Evolutionary conservation across 495 filamentous ascomycete genomes (phyloP), one percentile per base, ranked within the genome.

Genomic region (Trichoderma gamsii): DNA sequence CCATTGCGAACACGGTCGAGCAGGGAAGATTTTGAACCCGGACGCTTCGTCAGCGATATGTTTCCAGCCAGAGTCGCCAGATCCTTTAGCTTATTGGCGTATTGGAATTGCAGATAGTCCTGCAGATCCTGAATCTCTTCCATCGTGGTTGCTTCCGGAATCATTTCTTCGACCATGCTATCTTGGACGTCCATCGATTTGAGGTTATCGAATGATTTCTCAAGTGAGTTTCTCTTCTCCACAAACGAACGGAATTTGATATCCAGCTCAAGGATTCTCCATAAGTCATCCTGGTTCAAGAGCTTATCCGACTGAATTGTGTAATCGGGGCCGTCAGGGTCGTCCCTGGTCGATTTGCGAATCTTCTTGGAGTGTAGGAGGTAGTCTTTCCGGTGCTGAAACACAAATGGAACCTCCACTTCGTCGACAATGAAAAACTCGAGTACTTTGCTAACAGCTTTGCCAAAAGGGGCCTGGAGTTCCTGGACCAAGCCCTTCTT

Each of bases 351-450:
- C 25, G 86, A 86, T 66, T 88, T 87, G 41, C 85, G 80, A 15
- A 89, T 85, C 76, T 92, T 93, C 68, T 88, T 88, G 63, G 92
- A 89, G 72, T 99, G 92, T 69, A 98, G 97, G 69, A 99, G 87
- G 76, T 98, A 98, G 75, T 99, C 95, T 76, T 96, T 93, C 46
- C 96, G 91, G 72, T 99, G 94, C 74, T 98, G 96, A 77, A 97
- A 97, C 70, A 99, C 93, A 74, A 95, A 99, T 0, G 95, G 94
- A 4, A 97, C 93, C 74, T 99, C 95, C 75, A 90, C 91, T 67
- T 96, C 90, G 70, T 97, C 93, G 8, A 92, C 86, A 51, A 94
- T 89, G 73, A 99, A 89, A 71, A 98, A 97, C 72, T 97, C 92
- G 67, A 99, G 82, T n/a, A 97, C 92, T 76, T 96, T 96, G 66